Percentiles rank a stretch among this genome's conserved stretches.
Conservation (phyloP, 306 rosid species). For the Cicer arietinum region DNA sequence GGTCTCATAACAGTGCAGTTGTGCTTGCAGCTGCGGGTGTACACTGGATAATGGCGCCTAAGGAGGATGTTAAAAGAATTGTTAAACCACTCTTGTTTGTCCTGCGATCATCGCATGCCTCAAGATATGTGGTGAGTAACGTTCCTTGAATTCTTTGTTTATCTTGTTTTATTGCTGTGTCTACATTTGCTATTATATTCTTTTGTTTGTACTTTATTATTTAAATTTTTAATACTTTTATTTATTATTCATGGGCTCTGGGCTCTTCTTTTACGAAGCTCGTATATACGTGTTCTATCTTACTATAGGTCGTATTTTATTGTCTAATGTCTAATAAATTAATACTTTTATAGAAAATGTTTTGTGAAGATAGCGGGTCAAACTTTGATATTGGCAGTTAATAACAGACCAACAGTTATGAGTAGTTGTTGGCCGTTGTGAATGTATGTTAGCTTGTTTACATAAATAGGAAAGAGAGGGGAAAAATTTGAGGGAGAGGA, state of each 20-base stretch:
- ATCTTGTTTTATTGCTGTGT: constrained; percentile 15
- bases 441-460: neutral
- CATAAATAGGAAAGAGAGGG: neutral
- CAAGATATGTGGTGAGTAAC: constrained; percentile 83
- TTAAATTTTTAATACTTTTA: neutral
- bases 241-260: constrained; percentile 10
- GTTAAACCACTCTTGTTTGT: constrained; percentile 88
- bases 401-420: neutral
- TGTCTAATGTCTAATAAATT: neutral
- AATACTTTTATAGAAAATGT: neutral
- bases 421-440: neutral
- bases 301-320: neutral
- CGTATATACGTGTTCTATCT: constrained; percentile 29
- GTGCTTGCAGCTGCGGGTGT: constrained; percentile 94
- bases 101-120: constrained; percentile 78
- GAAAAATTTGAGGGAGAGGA: constrained; percentile 24
- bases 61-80: constrained; percentile 64
- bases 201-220: constrained; percentile 8
- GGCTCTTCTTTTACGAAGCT: constrained; percentile 32
- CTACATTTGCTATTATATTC: constrained; percentile 24
- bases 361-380: neutral
- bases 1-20: constrained; percentile 98
- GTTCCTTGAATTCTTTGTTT: constrained; percentile 41
- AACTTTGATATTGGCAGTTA: constrained; percentile 4
- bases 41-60: constrained; percentile 94